phyloP scores from a whole-genome alignment of 495 filamentous ascomycete species.

The Xylaria curta region DNA sequence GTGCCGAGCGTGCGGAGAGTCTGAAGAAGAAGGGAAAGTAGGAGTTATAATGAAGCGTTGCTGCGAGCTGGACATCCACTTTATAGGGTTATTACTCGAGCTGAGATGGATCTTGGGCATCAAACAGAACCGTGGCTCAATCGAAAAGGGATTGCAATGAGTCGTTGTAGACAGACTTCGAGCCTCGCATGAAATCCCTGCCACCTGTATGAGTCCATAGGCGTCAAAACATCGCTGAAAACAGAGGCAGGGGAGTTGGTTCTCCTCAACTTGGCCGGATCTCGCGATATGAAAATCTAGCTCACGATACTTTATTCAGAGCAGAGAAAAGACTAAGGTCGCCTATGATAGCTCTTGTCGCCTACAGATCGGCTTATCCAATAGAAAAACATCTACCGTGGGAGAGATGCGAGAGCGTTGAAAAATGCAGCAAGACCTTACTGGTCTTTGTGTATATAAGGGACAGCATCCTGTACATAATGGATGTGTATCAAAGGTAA shows the following conservation, averaged over 20 bases:
- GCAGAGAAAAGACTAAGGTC: neutral
- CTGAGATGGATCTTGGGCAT: neutral
- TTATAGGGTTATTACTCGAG: neutral
- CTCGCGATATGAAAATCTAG: neutral
- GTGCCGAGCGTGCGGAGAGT: constrained; percentile 52
- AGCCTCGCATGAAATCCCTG: neutral
- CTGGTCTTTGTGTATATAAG: neutral
- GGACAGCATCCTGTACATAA: neutral
- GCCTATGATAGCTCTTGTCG: neutral
- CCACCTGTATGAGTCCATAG: neutral
- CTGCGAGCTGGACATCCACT: too few species aligned
- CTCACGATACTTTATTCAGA: neutral
- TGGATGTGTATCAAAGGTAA: neutral
- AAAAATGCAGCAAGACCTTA: neutral
- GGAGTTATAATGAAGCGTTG: neutral
- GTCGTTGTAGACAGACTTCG: neutral
- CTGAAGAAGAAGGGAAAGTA: constrained; percentile 54
- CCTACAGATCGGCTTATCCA: neutral
- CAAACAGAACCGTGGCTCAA: neutral
- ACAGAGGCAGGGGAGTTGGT: too few species aligned
- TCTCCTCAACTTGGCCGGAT: neutral
- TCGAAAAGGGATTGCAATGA: neutral
- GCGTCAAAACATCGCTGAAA: neutral
- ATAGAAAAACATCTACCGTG: too few species aligned
- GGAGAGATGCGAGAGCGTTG: neutral